These are phyloP conservation scores for Elsinoe perseae DNA, from an alignment of 2,329 filamentous ascomycete genomes.

Conservation along the genomic window DNA sequence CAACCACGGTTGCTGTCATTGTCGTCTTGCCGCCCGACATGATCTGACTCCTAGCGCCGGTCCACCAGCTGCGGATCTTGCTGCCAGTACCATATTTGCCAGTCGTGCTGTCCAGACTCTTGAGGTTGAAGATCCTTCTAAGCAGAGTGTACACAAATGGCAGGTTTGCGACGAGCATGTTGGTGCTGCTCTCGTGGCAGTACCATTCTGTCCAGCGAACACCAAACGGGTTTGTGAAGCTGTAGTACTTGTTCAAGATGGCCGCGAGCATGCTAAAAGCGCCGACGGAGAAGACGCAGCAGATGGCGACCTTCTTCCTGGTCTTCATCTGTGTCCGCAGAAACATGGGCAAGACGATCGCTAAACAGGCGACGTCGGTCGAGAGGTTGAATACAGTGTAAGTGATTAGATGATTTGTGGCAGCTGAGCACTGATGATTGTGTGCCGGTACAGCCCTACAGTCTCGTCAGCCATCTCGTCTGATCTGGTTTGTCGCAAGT, in stretches of 20 bases:
- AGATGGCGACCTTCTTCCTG: constrained; percentile 47
- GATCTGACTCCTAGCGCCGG: not conserved
- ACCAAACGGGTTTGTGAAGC: constrained; percentile 50
- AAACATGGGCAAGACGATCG: constrained; percentile 39
- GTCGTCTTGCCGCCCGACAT: not conserved
- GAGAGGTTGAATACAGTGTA: constrained; percentile 39
- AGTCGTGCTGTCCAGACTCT: constrained; percentile 15
- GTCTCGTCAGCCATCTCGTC: not conserved
- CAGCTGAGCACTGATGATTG: constrained; percentile 35
- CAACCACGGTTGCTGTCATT: not conserved
- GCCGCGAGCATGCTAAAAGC: constrained; percentile 51
- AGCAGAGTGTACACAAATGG: constrained; percentile 49
- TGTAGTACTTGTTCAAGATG: constrained; percentile 55
- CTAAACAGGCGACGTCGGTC: constrained; percentile 40
- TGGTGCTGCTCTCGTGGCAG: constrained; percentile 51
- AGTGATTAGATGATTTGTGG: constrained; percentile 33
- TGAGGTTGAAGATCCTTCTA: constrained; percentile 16
- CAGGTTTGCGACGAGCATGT: constrained; percentile 54
- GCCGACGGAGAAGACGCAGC: constrained; percentile 51
- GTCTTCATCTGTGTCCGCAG: constrained; percentile 36
- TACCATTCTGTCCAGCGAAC: constrained; percentile 54
- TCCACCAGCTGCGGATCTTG: constrained; percentile 10
- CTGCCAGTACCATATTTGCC: constrained; percentile 12
- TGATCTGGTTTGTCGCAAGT: not conserved
- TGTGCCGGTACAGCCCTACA: constrained; percentile 24